A percentile compares a stretch with the other conserved stretches of the same genome.
Conservation (phyloP, 2,329 filamentous ascomycete genomes). For the Cadophora sp. region DNA sequence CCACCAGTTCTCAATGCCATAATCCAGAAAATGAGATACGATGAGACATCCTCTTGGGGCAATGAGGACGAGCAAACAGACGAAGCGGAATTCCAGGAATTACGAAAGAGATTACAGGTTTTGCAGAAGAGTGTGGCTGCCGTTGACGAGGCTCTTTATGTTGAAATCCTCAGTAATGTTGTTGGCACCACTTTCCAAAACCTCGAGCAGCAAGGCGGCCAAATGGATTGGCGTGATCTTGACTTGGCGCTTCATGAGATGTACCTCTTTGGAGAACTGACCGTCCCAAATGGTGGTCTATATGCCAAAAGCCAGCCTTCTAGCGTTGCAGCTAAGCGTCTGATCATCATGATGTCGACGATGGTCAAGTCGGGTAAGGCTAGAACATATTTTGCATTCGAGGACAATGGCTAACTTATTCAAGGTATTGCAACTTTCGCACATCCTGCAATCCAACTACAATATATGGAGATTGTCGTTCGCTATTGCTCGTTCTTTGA, state of each 20-base stretch:
- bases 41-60: constrained; percentile 93
- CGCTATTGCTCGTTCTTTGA: constrained; percentile 95
- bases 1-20: constrained; percentile 90
- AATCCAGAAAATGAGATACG: constrained; percentile 95
- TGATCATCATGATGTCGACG: constrained; percentile 92
- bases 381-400: not conserved
- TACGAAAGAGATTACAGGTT: constrained; percentile 87
- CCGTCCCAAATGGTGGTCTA: constrained; percentile 86
- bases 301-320: constrained; percentile 85
- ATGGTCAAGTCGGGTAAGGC: constrained; percentile 88
- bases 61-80: constrained; percentile 94
- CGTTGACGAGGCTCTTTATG: constrained; percentile 86
- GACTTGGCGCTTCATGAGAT: constrained; percentile 95
- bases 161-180: constrained; percentile 85
- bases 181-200: constrained; percentile 87
- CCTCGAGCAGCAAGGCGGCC: constrained; percentile 74
- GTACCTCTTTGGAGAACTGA: constrained; percentile 93
- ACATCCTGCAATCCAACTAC: constrained; percentile 89
- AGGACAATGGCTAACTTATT: constrained; percentile 38
- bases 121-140: constrained; percentile 92
- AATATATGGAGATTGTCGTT: constrained; percentile 99
- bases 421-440: constrained; percentile 82
- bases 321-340: constrained; percentile 77
- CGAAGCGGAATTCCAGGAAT: constrained; percentile 95
- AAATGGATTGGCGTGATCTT: constrained; percentile 92